Evolutionary conservation across 352 stramenopile species (phyloP), one percentile per base, ranked within the genome.

Genomic region (Globisporangium polare): DNA sequence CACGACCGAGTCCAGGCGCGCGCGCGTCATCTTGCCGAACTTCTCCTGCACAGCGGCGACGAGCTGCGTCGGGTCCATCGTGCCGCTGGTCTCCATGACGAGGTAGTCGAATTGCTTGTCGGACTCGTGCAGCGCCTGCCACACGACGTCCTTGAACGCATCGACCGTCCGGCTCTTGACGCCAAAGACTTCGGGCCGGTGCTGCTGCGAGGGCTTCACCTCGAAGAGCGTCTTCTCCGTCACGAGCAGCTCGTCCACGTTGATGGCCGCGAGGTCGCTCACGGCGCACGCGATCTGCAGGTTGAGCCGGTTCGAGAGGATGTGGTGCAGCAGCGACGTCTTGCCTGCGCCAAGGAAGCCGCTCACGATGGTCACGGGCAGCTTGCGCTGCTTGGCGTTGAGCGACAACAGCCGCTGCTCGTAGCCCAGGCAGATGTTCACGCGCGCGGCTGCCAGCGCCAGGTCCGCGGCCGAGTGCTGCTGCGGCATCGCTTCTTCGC

Each of bases 21-120:
- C 85, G 18, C 82, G 79, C 31, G 79, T 90, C 79, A 94, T 89
- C 39, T 85, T 80, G 58, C 85, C 85, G 41, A 92, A 94, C 18
- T 81, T 81, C 33, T 88, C 73, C 46, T 92, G 76, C 41, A 92
- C 77, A 0, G 80, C 77, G 0, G 74, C 68, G 22, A 94, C 75
- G 45, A 94, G 65, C 47, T 77, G 73, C 59, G 75, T 87, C 22
- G 85, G 85, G 57, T 94, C 83, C 18, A 78, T 85, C 29, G 82
- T 87, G 59, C 82, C 80, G 56, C 83, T 92, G 15, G 83, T 92
- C 67, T 92, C 83, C 58, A 92, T 80, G 0, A 89, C 74, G 17
- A 90, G 68, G 63, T 90, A 92, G 68, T 92, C 83, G n/a, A 89
- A 82, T n/a, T 59, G 57, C 60, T 71, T 67, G 42, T 87, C 62